These are phyloP conservation scores for Xylaria sp. DNA, from an alignment of 2,329 filamentous ascomycete genomes.

Conservation along the genomic window DNA sequence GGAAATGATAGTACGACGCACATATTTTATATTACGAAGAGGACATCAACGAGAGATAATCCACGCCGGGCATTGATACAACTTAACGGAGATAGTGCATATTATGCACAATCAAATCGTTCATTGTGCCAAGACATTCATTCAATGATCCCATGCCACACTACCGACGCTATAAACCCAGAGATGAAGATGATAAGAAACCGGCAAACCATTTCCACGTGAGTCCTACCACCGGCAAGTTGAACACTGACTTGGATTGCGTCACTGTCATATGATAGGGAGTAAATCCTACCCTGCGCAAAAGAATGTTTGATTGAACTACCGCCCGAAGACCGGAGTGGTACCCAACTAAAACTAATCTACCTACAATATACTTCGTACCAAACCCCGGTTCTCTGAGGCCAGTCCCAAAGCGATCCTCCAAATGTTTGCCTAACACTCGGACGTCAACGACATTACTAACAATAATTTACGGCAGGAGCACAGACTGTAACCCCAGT, in stretches of 20 bases:
- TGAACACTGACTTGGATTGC: neutral
- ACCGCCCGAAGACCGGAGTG: neutral
- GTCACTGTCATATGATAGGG: conserved; percentile 16
- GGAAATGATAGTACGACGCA: neutral
- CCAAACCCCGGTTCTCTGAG: neutral
- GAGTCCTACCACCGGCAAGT: neutral
- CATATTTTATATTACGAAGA: neutral
- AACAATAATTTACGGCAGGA: conserved; percentile 13
- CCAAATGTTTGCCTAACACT: conserved; percentile 15
- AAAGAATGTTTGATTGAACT: conserved; percentile 2
- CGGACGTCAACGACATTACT: conserved; percentile 13
- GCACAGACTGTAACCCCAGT: neutral
- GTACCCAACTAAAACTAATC: neutral
- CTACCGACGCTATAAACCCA: neutral
- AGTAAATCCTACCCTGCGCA: neutral
- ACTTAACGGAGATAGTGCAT: neutral
- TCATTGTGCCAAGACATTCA: too few species aligned
- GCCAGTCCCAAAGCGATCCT: neutral
- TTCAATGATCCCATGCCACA: too few species aligned
- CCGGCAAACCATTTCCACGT: neutral
- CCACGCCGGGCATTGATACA: neutral
- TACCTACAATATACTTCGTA: neutral
- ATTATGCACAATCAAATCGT: neutral
- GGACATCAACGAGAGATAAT: neutral
- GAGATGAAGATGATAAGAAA: neutral